Base-by-base conservation (phyloP, 2,329 filamentous ascomycete species). In the Gaeumannomyces sp. region DNA sequence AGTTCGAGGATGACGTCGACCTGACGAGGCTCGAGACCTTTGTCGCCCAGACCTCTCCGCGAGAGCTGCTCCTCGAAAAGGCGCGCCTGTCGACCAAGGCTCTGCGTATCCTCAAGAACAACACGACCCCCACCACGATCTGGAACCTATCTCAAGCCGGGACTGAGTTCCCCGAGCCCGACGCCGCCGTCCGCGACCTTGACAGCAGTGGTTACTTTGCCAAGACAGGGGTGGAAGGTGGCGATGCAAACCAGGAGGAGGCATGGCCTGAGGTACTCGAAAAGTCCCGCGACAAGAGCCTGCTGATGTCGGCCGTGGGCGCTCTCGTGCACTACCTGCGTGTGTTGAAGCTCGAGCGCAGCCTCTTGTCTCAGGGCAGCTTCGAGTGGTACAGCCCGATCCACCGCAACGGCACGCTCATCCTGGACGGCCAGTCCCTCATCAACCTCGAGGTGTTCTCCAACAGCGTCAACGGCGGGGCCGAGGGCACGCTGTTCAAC, bases 391-490 rank as follows among this genome's bases (percentile, higher is more conserved):
- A 99, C 75, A 93, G 90, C 73, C 95, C 95, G 0, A 98, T 99
- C 63, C 85, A 87, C 65, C 90, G 90, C 72, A 96, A 97, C 73
- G 92, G 93, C 16, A 98, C 92, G 35, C 80, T 99, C 59, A 90
- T 99, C 13, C 83, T 99, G 1, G 95, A 99, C 71, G 95, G 95
- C 0, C 95, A 99, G 74, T 98, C 93, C 28, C 82, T 99, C 70
- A 96, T 96, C 80, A 99, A 99, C 72, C 87, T 99, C n/a, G 95
- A 99, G 74, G 86, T 99, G 6, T 99, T 99, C 70, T 85, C 92
- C 70, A 99, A 99, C 76, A 93, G 89, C 0, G 92, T 90, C 69
- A 94, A 97, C 72, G 94, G 93, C 10, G 88, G 92, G 19, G 75
- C 83, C 0, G 90, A 96, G 56, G 95, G 95, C 8, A 98, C 95